Percentiles rank a stretch among this genome's conserved stretches.
These are phyloP conservation scores for Phytophthora parvispora DNA, from an alignment of 352 stramenopile genomes.

Conservation along the genomic window DNA sequence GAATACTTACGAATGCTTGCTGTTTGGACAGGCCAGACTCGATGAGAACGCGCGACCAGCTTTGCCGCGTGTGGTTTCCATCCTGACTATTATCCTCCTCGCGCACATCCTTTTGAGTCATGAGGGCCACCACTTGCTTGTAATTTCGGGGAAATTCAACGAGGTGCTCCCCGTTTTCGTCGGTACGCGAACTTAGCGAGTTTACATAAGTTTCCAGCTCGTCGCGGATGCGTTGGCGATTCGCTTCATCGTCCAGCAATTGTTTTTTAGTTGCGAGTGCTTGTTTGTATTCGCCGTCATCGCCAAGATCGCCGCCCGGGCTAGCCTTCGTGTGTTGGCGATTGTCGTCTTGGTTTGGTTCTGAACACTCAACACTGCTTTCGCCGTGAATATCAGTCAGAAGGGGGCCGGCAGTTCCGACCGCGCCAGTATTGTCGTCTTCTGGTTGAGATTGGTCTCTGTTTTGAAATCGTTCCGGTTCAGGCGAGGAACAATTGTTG, in stretches of 20 bases:
- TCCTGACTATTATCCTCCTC: conserved; percentile 21
- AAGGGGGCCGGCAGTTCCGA: conserved; percentile 6
- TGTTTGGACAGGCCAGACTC: conserved; percentile 73
- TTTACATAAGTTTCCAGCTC: conserved; percentile 62
- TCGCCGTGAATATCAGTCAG: conserved; percentile 6
- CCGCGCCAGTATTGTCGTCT: neutral
- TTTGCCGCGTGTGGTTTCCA: conserved; percentile 30
- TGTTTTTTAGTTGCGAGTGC: conserved; percentile 11
- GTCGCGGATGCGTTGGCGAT: conserved; percentile 45
- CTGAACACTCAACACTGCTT: neutral
- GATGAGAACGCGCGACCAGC: conserved; percentile 72
- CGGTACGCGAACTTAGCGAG: conserved; percentile 43
- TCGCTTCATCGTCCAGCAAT: conserved; percentile 40
- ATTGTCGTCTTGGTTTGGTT: neutral
- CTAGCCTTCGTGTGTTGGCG: neutral
- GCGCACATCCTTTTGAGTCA: conserved; percentile 65
- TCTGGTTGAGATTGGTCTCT: neutral
- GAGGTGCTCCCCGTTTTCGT: conserved; percentile 59
- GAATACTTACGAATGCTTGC: conserved; percentile 63
- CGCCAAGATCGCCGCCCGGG: neutral
- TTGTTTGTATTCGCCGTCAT: conserved; percentile 39
- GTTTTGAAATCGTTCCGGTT: neutral
- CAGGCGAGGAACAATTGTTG: neutral
- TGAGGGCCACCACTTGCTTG: conserved; percentile 69
- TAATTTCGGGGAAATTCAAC: conserved; percentile 75